Conservation (phyloP, 2,329 filamentous ascomycete species). For the Dichotomopilus funicola region DNA sequence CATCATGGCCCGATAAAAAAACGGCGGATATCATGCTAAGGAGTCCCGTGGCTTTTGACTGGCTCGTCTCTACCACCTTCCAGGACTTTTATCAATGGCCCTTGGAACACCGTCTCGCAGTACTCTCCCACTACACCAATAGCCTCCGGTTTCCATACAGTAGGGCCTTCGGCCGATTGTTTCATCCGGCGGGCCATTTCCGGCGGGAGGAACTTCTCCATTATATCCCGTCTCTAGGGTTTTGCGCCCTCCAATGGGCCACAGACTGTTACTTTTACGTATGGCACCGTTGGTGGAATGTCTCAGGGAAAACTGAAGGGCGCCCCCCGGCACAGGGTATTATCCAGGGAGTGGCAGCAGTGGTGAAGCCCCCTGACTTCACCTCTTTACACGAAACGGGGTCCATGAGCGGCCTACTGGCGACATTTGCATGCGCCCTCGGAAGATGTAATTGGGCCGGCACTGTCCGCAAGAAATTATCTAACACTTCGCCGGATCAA, state of each 20-base stretch:
- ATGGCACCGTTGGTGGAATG: background rate
- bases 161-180: background rate
- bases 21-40: background rate
- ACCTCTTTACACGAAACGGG: too few relatives aligned
- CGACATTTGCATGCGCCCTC: too few relatives aligned
- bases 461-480: background rate
- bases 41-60: background rate
- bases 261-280: background rate
- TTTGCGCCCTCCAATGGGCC: background rate
- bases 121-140: background rate
- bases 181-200: background rate
- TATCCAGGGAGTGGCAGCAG: background rate
- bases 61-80: background rate
- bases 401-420: too few relatives aligned
- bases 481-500: background rate
- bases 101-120: background rate
- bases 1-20: background rate
- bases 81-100: constrained; percentile 5
- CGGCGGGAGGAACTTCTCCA: background rate
- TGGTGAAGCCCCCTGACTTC: background rate
- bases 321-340: too few relatives aligned
- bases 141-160: background rate
- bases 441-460: too few relatives aligned
- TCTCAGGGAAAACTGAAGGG: too few relatives aligned
- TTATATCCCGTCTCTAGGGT: background rate